These are phyloP conservation scores for Acacia crassicarpa DNA, from an alignment of 306 rosid genomes.

Conservation along the genomic window DNA sequence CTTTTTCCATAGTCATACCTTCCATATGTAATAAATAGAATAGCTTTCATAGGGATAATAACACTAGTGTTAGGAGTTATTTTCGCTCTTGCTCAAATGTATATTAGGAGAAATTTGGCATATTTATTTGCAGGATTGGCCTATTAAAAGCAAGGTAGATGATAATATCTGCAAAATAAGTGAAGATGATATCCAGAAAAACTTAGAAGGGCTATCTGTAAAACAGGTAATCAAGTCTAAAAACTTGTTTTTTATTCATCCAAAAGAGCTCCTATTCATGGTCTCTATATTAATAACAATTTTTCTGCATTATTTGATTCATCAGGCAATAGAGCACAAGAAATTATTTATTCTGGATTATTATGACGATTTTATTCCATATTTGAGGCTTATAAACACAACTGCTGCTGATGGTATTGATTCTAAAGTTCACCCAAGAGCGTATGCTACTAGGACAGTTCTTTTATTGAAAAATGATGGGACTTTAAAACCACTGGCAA, in stretches of 20 bases:
- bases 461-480: neutral
- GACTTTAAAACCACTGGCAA: neutral
- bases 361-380: neutral
- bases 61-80: neutral
- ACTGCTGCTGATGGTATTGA: neutral
- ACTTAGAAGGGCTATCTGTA: conserved; percentile 57
- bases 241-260: neutral
- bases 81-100: neutral
- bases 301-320: neutral
- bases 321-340: neutral
- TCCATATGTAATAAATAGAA: conserved; percentile 1
- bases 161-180: conserved; percentile 47
- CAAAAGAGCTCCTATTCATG: neutral
- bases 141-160: conserved; percentile 70
- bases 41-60: neutral
- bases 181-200: conserved; percentile 42
- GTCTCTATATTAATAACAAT: neutral
- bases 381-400: neutral
- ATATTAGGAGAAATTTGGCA: neutral
- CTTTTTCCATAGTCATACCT: conserved; percentile 7
- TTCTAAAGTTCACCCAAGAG: neutral
- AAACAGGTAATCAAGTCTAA: conserved; percentile 49
- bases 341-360: neutral
- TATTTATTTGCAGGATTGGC: conserved; percentile 54
- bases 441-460: neutral